Evolutionary conservation across 495 filamentous ascomycete species (phyloP), one percentile per base, ranked within the genome.

Genomic region (Xylaria nigripes): DNA sequence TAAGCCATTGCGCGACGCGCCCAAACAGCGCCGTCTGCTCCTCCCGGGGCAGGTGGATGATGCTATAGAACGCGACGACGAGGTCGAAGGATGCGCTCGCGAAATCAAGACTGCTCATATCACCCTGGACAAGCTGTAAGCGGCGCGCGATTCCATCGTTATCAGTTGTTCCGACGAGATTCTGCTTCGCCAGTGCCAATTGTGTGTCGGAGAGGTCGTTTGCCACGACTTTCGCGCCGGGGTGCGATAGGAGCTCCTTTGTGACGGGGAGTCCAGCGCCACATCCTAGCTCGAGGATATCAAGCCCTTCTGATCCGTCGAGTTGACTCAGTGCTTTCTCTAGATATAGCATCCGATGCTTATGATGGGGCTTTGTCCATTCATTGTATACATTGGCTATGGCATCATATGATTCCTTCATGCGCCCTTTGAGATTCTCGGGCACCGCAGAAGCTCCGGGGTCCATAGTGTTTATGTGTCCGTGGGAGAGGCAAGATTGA

Each of bases 281-380:
- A 46, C 68, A 68, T 21, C 70, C 70, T 8, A 70, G 63, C 22
- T 72, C 69, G 10, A 72, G 68, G n/a, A 63, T 57, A 9, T 41
- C 42, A 21, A 56, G 22, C 5, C 58, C 23, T 19, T 18, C 29
- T 21, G 56, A 29, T 13, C 19, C 13, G 16, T 15, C 41, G 9
- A 43, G 38, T 6, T 29, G 21, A 2, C 29, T 48, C 29, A 70
- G 52, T 1, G 67, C 60, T 41, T 60, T 57, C 16, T 56, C 45
- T 5, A 66, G 49, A 32, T 68, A 69, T 1, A 18, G 3, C 12
- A 62, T 15, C 21, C 68, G 64, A 15, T 50, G 19, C 10, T 50
- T 36, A 15, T 38, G 52, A 40, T 69, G 56, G 3, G 32, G 15
- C 2, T 40, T 18, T 2, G 68, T 65, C 65, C 68, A 69, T 23